Base-by-base conservation (phyloP, 495 filamentous ascomycete species). In the Daldinia vernicosa region DNA sequence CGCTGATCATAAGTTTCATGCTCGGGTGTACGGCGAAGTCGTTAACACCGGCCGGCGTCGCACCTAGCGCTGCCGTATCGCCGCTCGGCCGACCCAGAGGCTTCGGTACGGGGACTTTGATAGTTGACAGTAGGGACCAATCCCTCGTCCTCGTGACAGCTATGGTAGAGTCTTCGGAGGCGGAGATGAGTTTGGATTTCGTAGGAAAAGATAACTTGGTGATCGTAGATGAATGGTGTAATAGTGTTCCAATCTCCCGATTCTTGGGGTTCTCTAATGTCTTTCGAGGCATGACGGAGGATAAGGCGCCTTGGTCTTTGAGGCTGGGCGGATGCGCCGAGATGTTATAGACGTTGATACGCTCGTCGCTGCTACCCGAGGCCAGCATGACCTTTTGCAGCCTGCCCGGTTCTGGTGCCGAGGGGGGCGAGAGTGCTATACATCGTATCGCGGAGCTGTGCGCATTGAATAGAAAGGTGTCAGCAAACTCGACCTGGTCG, bases 401-500 rank as follows among this genome's bases (percentile, higher is more conserved):
- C 69, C 84, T 81, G 51, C 83, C 82, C 0, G 87, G 82, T 39
- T 85, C 80, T 4, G 85, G 81, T 11, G 85, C 86, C 15, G 93
- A 89, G 3, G 90, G 84, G 0, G 94, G 93, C 0, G 94, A 97
- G 69, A 99, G 79, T 15, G 94, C 93, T 27, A 99, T 85, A 75
- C 92, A 95, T 73, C 93, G 90, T 78, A 99, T 94, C 32, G 96
- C 87, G 27, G 94, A 94, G 53, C 87, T 84, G 82, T 99, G 95
- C 26, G 96, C 93, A 78, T 92, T 90, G 85, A 99, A 97, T 60
- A 99, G 88, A 82, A 99, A 99, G 6, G 91, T 94, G 80, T 99
- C 95, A 66, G 92, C 85, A 77, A 98, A 98, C 74, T 90, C 80
- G 71, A 90, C 84, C 11, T 81, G 63, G 28, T 79, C 76, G 8